phyloP scores from a whole-genome alignment of 2,329 filamentous ascomycete species.

The Colletotrichum eremochloae region DNA sequence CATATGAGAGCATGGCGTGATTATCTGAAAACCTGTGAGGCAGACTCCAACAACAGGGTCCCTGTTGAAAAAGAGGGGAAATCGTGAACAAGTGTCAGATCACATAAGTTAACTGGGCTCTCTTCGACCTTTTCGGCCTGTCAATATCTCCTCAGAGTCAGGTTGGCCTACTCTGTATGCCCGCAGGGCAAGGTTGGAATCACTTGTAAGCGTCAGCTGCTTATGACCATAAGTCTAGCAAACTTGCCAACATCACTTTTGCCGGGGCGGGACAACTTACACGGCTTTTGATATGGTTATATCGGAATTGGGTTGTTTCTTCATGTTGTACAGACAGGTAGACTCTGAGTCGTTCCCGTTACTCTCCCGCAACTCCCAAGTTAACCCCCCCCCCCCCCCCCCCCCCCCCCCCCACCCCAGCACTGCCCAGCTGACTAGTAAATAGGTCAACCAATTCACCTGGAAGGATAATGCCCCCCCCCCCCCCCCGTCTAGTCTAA shows the following conservation, averaged over 20 bases:
- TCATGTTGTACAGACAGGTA: background rate
- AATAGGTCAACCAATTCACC: too few relatives aligned
- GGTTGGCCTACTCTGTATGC: background rate
- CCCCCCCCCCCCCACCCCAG: too few relatives aligned
- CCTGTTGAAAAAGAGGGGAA: too few relatives aligned
- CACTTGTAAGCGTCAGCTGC: too few relatives aligned
- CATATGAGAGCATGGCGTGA: background rate
- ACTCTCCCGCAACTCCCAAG: background rate
- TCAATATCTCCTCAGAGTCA: background rate
- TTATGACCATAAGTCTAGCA: background rate
- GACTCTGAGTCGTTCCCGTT: background rate
- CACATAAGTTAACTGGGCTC: background rate
- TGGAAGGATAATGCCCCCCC: too few relatives aligned
- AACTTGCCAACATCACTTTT: background rate
- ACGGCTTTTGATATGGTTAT: background rate
- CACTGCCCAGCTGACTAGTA: too few relatives aligned
- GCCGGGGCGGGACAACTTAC: background rate
- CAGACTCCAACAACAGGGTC: background rate
- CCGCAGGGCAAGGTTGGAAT: background rate
- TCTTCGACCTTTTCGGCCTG: background rate
- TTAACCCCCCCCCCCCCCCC: background rate
- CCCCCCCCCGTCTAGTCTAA: slow-evolving; percentile 9
- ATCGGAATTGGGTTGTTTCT: background rate
- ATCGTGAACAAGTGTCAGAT: background rate
- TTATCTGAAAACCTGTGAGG: background rate